Conservation (phyloP, 352 stramenopile species). For the Pythium folliculosum region DNA sequence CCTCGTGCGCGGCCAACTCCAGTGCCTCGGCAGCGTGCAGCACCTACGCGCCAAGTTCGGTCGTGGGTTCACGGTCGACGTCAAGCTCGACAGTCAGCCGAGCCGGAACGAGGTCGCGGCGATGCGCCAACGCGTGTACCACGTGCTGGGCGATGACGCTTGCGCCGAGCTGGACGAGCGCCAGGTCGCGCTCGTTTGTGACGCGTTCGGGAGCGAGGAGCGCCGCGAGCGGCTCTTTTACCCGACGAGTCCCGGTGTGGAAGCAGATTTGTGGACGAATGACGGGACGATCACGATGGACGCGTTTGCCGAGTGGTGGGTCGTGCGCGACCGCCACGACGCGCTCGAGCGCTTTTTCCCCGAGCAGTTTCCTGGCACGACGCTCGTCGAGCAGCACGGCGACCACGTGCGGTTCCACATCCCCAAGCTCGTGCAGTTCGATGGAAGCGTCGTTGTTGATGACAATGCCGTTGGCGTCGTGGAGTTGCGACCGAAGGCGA, state of each 20-base stretch:
- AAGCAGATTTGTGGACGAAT: constrained; percentile 2
- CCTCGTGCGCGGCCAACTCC: constrained; percentile 32
- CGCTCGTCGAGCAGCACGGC: constrained; percentile 69
- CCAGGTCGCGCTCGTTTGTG: constrained; percentile 5
- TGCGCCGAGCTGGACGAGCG: constrained; percentile 7
- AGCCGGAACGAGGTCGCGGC: constrained; percentile 23
- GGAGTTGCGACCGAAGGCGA: constrained; percentile 25
- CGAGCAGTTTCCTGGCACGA: constrained; percentile 15
- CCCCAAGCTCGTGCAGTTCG: constrained; percentile 19
- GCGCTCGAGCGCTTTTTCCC: constrained; percentile 22
- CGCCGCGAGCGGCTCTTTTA: not conserved
- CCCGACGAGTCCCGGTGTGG: too few relatives aligned
- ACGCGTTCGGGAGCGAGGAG: constrained; percentile 11
- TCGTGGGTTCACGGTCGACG: constrained; percentile 83
- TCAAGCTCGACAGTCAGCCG: constrained; percentile 47
- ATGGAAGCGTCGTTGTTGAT: not conserved
- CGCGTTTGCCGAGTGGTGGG: constrained; percentile 25
- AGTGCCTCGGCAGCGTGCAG: constrained; percentile 65
- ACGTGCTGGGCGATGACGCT: not conserved
- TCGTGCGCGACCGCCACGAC: constrained; percentile 17
- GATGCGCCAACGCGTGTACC: not conserved
- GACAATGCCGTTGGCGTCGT: not conserved
- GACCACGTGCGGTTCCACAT: constrained; percentile 35
- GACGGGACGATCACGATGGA: constrained; percentile 8
- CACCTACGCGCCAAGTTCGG: constrained; percentile 93